Evolutionary conservation across 306 rosid genomes (phyloP).

Genomic region (Vigna angularis): DNA sequence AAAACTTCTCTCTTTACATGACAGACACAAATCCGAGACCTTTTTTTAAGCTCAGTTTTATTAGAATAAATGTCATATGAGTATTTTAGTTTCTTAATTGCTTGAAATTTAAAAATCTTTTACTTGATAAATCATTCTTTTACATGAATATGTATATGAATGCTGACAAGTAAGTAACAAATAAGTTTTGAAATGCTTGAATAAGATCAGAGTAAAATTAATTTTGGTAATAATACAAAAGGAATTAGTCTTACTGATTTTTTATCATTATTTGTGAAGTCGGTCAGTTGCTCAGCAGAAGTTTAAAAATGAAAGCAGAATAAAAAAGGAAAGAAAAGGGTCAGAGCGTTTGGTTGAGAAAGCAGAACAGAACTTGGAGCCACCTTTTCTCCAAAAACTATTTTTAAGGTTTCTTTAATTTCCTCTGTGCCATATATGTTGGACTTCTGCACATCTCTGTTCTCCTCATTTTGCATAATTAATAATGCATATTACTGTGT

Average conservation of each 20-base stretch:
- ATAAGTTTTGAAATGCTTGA: background rate
- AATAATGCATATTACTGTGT: background rate
- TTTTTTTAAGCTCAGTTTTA: too few species aligned
- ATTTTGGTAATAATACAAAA: slow-evolving; percentile 27
- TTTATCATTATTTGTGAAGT: slow-evolving; percentile 11
- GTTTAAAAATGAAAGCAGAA: slow-evolving; percentile 7
- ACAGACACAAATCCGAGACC: too few species aligned
- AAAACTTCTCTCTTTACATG: too few species aligned
- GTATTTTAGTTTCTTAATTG: too few species aligned
- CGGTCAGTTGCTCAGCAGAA: slow-evolving; percentile 38
- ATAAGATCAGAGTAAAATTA: background rate
- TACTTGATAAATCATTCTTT: too few species aligned
- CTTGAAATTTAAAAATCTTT: too few species aligned
- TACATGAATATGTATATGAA: too few species aligned
- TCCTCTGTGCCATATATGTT: slow-evolving; percentile 33
- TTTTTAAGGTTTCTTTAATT: slow-evolving; percentile 27
- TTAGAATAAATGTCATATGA: too few species aligned
- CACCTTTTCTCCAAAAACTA: slow-evolving; percentile 40
- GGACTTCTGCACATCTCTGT: slow-evolving; percentile 42
- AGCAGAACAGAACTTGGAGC: slow-evolving; percentile 44
- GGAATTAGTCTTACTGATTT: slow-evolving; percentile 2
- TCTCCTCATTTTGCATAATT: slow-evolving; percentile 32
- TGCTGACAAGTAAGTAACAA: background rate
- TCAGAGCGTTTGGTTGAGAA: slow-evolving; percentile 47
- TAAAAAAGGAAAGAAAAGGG: slow-evolving; percentile 42